phyloP scores from a whole-genome alignment of 2,329 filamentous ascomycete genomes.

The Curvularia hawaiiensis region DNA sequence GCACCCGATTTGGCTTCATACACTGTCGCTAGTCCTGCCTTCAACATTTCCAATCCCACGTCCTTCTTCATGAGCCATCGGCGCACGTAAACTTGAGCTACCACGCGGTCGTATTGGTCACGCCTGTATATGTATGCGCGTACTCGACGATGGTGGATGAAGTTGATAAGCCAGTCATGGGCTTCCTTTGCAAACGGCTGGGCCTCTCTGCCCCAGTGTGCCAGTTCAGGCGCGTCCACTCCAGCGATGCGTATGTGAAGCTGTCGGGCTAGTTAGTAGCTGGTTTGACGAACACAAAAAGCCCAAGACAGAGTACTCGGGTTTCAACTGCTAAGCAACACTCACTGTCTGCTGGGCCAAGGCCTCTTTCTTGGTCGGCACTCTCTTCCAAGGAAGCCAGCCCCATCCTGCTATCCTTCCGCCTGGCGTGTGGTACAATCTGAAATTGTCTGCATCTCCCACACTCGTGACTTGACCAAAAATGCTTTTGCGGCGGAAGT shows the following conservation, averaged over 20 bases:
- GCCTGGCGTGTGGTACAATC: constrained; percentile 93
- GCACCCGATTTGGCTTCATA: constrained; percentile 91
- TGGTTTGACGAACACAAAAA: background rate
- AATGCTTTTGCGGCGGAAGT: constrained; percentile 76
- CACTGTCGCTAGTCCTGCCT: constrained; percentile 80
- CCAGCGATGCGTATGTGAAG: constrained; percentile 90
- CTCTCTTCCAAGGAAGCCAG: constrained; percentile 75
- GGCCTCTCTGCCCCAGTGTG: constrained; percentile 87
- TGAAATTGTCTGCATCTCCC: constrained; percentile 95
- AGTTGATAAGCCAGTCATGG: constrained; percentile 75
- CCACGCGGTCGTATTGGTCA: constrained; percentile 91
- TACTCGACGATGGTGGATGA: constrained; percentile 74
- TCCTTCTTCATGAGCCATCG: constrained; percentile 72
- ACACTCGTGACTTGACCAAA: constrained; percentile 91
- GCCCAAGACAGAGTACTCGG: background rate
- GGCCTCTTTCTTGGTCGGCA: constrained; percentile 71
- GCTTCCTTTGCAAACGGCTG: constrained; percentile 87
- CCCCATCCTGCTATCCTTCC: constrained; percentile 87
- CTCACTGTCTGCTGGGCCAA: constrained; percentile 78
- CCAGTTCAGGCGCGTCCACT: constrained; percentile 88
- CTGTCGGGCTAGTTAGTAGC: constrained; percentile 52
- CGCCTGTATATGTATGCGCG: constrained; percentile 81
- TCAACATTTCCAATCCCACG: constrained; percentile 89
- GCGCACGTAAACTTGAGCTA: constrained; percentile 81
- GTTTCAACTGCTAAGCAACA: background rate